Conservation (phyloP, 768 basidiomycete species). For the Agrocybe praecox region DNA sequence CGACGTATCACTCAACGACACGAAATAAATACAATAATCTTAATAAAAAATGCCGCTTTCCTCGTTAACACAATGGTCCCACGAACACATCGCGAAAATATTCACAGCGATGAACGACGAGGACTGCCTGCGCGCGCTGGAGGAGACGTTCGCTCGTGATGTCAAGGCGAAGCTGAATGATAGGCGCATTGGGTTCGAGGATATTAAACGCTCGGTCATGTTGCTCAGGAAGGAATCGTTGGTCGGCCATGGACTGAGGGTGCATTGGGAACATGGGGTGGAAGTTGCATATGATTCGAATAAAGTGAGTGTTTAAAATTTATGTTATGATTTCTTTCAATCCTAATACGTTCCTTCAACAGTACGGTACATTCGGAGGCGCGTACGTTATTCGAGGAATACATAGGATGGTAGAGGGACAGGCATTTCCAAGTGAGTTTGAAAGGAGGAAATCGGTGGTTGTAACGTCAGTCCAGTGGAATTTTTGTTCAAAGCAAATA, state of each 20-base stretch:
- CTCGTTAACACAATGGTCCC: slow-evolving; percentile 52
- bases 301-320: slow-evolving; percentile 36
- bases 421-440: slow-evolving; percentile 33
- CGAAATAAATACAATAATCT: too few relatives aligned
- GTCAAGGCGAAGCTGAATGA: slow-evolving; percentile 49
- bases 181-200: slow-evolving; percentile 34
- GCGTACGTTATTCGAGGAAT: slow-evolving; percentile 55
- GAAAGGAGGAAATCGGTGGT: slow-evolving; percentile 54
- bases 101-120: slow-evolving; percentile 53
- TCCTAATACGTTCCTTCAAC: slow-evolving; percentile 1
- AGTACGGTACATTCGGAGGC: slow-evolving; percentile 54
- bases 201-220: slow-evolving; percentile 43
- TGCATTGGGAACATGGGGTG: slow-evolving; percentile 51
- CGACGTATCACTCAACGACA: too few relatives aligned
- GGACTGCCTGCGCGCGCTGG: slow-evolving; percentile 42
- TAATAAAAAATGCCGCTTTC: slow-evolving; percentile 28
- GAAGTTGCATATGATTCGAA: slow-evolving; percentile 46
- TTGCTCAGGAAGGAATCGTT: slow-evolving; percentile 42
- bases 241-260: slow-evolving; percentile 34
- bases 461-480: slow-evolving; percentile 40
- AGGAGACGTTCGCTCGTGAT: slow-evolving; percentile 44
- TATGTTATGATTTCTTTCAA: not conserved
- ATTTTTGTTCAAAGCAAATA: not conserved
- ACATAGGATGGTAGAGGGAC: slow-evolving; percentile 36
- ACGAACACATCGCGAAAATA: slow-evolving; percentile 46